A percentile compares a stretch with the other conserved stretches of the same genome.
Conservation (phyloP, 2,329 filamentous ascomycete species). For the Epichloe glyceriae region DNA sequence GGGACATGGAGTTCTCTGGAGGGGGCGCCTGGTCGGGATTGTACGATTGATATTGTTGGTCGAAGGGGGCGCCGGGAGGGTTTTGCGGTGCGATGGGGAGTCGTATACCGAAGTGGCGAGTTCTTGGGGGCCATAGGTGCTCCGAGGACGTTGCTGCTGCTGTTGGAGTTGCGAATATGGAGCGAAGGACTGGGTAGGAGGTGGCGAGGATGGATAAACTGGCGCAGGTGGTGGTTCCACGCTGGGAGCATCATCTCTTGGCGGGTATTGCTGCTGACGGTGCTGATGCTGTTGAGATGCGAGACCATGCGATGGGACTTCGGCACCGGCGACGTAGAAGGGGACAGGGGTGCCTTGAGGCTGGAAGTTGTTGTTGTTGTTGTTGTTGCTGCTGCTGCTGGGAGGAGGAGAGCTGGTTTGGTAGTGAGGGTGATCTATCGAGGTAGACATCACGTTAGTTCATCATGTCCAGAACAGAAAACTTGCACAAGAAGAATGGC, state of each 20-base stretch:
- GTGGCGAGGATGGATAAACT: constrained; percentile 37
- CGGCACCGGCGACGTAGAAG: constrained; percentile 52
- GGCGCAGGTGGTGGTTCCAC: constrained; percentile 14
- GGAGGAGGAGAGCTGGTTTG: constrained; percentile 33
- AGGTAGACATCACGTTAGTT: neutral
- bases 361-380: constrained; percentile 14
- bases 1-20: constrained; percentile 22
- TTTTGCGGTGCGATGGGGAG: constrained; percentile 47
- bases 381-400: constrained; percentile 28
- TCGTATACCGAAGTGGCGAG: constrained; percentile 67
- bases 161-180: constrained; percentile 33
- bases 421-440: constrained; percentile 34
- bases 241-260: constrained; percentile 37
- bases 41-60: constrained; percentile 29
- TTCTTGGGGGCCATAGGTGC: constrained; percentile 63
- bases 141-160: constrained; percentile 44
- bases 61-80: constrained; percentile 18
- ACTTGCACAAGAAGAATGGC: neutral
- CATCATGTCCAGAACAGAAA: too few relatives aligned
- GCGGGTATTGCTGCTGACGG: constrained; percentile 29
- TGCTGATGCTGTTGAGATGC: constrained; percentile 20
- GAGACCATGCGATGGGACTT: constrained; percentile 31
- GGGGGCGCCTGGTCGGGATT: constrained; percentile 24
- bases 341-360: constrained; percentile 34
- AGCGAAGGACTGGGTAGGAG: constrained; percentile 26